Percentiles rank a stretch among this genome's conserved stretches.
Conservation (phyloP, 768 basidiomycete genomes). For the Kwoniella newhampshirensis region DNA sequence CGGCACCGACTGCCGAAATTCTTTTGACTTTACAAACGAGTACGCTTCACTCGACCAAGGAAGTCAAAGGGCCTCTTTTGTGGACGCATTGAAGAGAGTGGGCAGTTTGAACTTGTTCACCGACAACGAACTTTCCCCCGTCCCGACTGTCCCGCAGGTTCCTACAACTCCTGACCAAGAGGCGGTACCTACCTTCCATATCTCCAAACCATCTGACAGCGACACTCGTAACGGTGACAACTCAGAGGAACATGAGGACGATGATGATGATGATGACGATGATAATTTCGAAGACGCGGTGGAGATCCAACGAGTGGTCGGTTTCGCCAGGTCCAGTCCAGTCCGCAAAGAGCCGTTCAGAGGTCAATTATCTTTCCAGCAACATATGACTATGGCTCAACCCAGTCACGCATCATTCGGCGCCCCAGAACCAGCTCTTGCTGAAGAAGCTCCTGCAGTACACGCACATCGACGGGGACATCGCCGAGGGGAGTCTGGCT, state of each 20-base stretch:
- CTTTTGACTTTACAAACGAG: constrained; percentile 51
- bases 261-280: constrained; percentile 12
- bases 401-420: constrained; percentile 13
- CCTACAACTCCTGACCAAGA: not conserved
- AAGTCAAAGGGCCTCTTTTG: constrained; percentile 38
- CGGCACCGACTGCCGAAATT: constrained; percentile 26
- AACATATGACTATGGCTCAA: constrained; percentile 23
- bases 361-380: constrained; percentile 45
- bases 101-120: constrained; percentile 2
- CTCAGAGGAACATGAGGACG: not conserved
- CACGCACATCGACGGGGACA: constrained; percentile 19
- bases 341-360: constrained; percentile 30
- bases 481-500: constrained; percentile 38
- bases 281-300: constrained; percentile 10
- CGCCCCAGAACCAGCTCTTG: constrained; percentile 9
- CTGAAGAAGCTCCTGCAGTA: not conserved
- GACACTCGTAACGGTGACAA: not conserved
- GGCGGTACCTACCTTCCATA: constrained; percentile 13
- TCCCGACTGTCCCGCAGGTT: constrained; percentile 12
- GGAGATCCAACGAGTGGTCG: constrained; percentile 9
- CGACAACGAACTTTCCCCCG: constrained; percentile 4
- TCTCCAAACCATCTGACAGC: constrained; percentile 19
- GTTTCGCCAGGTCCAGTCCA: constrained; percentile 16
- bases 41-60: constrained; percentile 42
- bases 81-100: constrained; percentile 30